Evolutionary conservation across 768 basidiomycete genomes (phyloP).

Genomic region (Phanerochaete carnosa): DNA sequence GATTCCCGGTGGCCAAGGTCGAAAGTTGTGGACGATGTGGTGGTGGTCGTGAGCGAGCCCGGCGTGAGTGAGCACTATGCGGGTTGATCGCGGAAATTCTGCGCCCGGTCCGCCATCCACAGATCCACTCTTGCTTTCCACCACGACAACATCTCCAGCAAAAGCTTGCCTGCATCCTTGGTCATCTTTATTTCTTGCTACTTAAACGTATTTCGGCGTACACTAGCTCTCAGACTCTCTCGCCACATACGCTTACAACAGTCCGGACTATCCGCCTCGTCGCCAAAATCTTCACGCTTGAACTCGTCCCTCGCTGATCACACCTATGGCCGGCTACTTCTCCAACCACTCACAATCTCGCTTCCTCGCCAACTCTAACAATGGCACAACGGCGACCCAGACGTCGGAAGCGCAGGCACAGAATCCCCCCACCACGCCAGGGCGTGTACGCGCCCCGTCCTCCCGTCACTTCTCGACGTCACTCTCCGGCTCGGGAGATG

Average conservation of each 20-base stretch:
- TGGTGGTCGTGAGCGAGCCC: constrained; percentile 1
- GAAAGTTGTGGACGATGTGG: neutral
- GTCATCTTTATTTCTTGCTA: neutral
- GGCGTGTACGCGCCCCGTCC: constrained; percentile 48
- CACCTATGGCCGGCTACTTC: constrained; percentile 55
- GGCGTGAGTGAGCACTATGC: neutral
- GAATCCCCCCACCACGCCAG: constrained; percentile 17
- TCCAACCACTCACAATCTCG: constrained; percentile 78
- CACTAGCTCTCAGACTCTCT: neutral
- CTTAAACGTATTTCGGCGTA: neutral
- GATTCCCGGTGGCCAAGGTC: neutral
- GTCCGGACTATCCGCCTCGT: neutral
- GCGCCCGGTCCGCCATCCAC: neutral
- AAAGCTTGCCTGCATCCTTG: neutral
- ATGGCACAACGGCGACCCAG: constrained; percentile 17
- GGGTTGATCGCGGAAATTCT: neutral
- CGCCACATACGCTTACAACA: neutral
- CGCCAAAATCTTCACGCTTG: constrained; percentile 1
- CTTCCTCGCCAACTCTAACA: constrained; percentile 52
- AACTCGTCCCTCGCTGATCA: constrained; percentile 2
- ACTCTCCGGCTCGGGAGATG: constrained; percentile 39
- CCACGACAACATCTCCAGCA: neutral
- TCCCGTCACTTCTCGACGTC: constrained; percentile 78
- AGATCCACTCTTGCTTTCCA: neutral
- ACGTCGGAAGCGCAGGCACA: constrained; percentile 25